Base-by-base conservation (phyloP, 352 stramenopile genomes). In the Thalassiosira ordinaria region DNA sequence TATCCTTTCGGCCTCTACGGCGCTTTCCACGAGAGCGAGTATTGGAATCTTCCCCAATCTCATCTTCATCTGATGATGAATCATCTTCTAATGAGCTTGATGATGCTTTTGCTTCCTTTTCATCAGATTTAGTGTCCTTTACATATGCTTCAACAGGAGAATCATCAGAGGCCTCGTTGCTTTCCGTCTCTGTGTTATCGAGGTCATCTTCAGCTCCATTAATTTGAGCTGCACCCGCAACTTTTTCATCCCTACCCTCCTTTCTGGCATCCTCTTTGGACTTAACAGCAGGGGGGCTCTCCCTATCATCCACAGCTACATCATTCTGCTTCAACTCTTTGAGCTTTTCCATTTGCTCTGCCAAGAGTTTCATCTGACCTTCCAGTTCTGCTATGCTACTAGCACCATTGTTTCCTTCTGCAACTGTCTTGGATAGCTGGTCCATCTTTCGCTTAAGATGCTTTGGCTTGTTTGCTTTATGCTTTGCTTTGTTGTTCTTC, bases 381-480 rank as follows among this genome's bases (percentile, higher is more conserved):
- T 86, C 71, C 11, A 86, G 47, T 7, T 76, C 47, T 26, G 20
- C 37, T 41, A 81, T 53, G 61, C 44, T 62, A 18, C 26, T 74
- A 27, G 31, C 73, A 39, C 22, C 57, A n/a, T 60, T 33, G 47
- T 37, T 26, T 60, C 53, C 61, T 62, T 39, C 57, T 26, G 57
- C 26, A 26, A 82, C 51, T 33, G 63, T 57, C 24, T 85, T 76
- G 1, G 76, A 73, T 26, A 84, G 37, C 27, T 87, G 67, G 37
- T 90, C 76, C 20, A 93, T 75, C 52, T 93, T 93, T 57, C 88
- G 65, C 67, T 93, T 91, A 14, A 93, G 63, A 82, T 93, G 88
- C 64, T 93, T 93, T 0, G 88, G 88, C 52, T 93, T 93, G 37
- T 89, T 89, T 18, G 79, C 74, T 52, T 80, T 65, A 4, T 66